Evolutionary conservation across 2,329 filamentous ascomycete species (phyloP), one percentile per base, ranked within the genome.

Genomic region (Aspergillus latus): DNA sequence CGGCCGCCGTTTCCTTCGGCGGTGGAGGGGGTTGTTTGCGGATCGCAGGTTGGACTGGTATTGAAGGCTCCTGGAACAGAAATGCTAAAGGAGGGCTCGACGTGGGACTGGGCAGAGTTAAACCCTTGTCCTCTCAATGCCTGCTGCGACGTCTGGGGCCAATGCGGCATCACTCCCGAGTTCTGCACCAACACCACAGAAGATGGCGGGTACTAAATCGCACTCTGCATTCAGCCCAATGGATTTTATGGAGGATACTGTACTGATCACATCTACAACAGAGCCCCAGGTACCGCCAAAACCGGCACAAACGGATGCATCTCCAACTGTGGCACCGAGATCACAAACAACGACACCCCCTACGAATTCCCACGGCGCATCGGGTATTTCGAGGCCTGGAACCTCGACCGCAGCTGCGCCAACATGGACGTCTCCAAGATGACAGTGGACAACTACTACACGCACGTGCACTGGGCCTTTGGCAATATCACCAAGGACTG

Each of bases 101-200:
- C 4, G 9, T 49, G 47, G 34, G 45, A 66, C 7, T 4, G 79
- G 4, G 61, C 68, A 0, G 60, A 67, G 6, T 63, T 82, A 4
- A 82, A 81, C 57, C 75, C 72, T 0, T 83, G 80, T 55, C 73
- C 71, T 4, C 64, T 76, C 3, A 76, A 76, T 36, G 74, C 71
- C 5, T 78, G 76, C 59, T 78, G 76, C 59, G 68, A 76, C 50
- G 65, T 70, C 44, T 78, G 75, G 68, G 80, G 79, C 0, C 71
- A 77, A 45, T 82, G 79, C 32, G 79, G 79, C 5, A 71, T 71
- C 1, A 77, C 75, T 0, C 59, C 59, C 1, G 77, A 77, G 13
- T 80, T 80, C 60, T 82, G 79, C 62, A 68, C 46, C 9, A 28
- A 39, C 8, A 13, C 46, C 16, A 39, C 32, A 1, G 1, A 10